Conservation (phyloP, 306 rosid species). For the Phaseolus lunatus region DNA sequence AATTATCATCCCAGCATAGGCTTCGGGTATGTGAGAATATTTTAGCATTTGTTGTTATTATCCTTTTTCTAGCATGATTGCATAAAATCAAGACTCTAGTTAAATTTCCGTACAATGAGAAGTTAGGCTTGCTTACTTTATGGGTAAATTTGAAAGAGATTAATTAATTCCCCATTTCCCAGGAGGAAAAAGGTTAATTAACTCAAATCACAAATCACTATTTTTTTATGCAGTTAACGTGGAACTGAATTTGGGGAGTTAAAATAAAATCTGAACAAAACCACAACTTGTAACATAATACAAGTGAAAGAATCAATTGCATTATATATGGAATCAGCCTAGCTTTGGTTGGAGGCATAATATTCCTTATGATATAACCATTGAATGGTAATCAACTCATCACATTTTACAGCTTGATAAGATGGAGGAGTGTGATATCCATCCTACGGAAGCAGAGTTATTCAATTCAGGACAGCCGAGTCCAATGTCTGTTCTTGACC, state of each 20-base stretch:
- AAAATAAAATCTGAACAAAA: neutral
- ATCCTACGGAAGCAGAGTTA: conserved; percentile 46
- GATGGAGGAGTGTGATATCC: conserved; percentile 52
- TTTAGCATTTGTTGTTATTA: neutral
- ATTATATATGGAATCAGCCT: neutral
- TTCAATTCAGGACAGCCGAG: conserved; percentile 62
- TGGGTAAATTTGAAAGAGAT: conserved; percentile 1
- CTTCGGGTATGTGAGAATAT: conserved; percentile 55
- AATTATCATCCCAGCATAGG: conserved; percentile 52
- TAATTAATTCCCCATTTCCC: neutral
- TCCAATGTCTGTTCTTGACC: conserved; percentile 76
- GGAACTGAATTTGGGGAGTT: conserved; percentile 1
- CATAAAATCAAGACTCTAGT: neutral
- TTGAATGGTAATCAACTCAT: neutral
- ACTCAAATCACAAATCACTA: neutral
- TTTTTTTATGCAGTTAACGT: conserved; percentile 1
- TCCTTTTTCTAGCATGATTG: conserved; percentile 7
- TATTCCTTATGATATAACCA: neutral
- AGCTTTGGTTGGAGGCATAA: neutral
- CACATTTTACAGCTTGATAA: conserved; percentile 51
- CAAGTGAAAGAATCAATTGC: conserved; percentile 4
- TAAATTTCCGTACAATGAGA: neutral
- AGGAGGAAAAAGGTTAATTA: neutral
- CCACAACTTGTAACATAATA: neutral
- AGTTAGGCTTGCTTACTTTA: conserved; percentile 9